phyloP scores from a whole-genome alignment of 2,329 filamentous ascomycete species.

The Colletotrichum incanum region DNA sequence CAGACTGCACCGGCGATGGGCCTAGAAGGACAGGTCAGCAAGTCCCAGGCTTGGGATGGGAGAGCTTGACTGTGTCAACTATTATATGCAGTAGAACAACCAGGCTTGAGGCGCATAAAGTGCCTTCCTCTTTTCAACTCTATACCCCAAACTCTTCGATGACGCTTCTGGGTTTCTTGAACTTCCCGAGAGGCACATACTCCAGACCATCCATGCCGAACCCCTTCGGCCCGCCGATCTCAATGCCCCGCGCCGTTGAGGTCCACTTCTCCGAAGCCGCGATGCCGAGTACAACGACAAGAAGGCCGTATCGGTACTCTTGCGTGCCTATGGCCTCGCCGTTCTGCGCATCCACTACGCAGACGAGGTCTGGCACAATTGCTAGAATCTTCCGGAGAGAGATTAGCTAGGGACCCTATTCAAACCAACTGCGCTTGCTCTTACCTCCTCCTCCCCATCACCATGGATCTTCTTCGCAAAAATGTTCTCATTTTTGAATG shows the following conservation, averaged over 20 bases:
- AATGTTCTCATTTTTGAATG: slow-evolving; percentile 84
- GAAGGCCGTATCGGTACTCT: slow-evolving; percentile 69
- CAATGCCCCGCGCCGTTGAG: slow-evolving; percentile 51
- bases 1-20: not conserved
- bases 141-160: slow-evolving; percentile 63
- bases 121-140: not conserved
- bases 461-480: slow-evolving; percentile 61
- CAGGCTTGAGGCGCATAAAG: too few species aligned
- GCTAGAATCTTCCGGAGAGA: slow-evolving; percentile 62
- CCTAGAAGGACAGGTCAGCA: not conserved
- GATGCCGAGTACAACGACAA: slow-evolving; percentile 66
- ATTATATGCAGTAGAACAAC: not conserved
- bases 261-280: slow-evolving; percentile 63
- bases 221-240: slow-evolving; percentile 65
- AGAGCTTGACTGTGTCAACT: too few species aligned
- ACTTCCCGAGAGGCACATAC: slow-evolving; percentile 60
- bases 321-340: slow-evolving; percentile 71
- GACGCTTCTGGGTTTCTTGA: slow-evolving; percentile 52
- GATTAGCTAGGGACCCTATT: not conserved
- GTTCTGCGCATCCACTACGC: slow-evolving; percentile 69
- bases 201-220: slow-evolving; percentile 59
- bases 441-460: slow-evolving; percentile 51
- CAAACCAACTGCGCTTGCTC: not conserved
- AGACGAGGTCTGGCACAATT: slow-evolving; percentile 71
- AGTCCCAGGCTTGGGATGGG: not conserved